These are phyloP conservation scores for Choiromyces venosus DNA, from an alignment of 495 filamentous ascomycete species.

Conservation along the genomic window DNA sequence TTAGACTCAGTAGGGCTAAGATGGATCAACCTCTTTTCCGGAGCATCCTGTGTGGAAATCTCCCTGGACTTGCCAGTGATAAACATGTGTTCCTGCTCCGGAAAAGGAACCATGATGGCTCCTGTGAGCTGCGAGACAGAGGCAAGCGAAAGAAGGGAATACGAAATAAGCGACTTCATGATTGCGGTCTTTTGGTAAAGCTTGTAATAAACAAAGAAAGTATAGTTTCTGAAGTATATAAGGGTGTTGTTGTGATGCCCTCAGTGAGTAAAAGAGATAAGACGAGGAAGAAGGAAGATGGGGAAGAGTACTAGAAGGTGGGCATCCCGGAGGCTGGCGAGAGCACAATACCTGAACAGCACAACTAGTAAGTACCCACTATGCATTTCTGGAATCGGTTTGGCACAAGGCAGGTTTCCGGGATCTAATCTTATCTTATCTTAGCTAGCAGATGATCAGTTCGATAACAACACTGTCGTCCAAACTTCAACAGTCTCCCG, in stretches of 20 bases:
- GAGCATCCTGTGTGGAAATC: slow-evolving; percentile 37
- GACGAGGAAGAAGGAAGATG: slow-evolving; percentile 4
- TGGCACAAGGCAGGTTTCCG: background rate
- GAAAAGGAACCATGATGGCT: slow-evolving; percentile 35
- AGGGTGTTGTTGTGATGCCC: background rate
- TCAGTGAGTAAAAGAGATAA: background rate
- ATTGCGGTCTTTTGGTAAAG: slow-evolving; percentile 9
- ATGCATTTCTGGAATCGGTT: slow-evolving; percentile 4
- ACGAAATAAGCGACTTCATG: slow-evolving; percentile 38
- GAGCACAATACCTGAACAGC: too few relatives aligned
- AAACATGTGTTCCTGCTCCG: slow-evolving; percentile 24
- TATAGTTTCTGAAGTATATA: background rate
- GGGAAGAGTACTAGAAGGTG: slow-evolving; percentile 5
- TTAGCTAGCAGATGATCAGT: slow-evolving; percentile 16
- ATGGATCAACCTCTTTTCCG: slow-evolving; percentile 71
- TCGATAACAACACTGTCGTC: slow-evolving; percentile 5
- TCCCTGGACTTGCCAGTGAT: slow-evolving; percentile 23
- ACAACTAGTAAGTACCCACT: background rate
- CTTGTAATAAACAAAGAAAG: background rate
- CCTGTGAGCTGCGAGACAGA: slow-evolving; percentile 25
- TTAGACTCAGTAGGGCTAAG: slow-evolving; percentile 72
- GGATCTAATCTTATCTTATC: slow-evolving; percentile 2
- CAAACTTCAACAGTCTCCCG: slow-evolving; percentile 15
- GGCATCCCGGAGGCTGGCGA: background rate
- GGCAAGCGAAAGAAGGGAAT: slow-evolving; percentile 33